Base-by-base conservation (phyloP, 257 asterid genomes). In the Solanum chiquidenum region DNA sequence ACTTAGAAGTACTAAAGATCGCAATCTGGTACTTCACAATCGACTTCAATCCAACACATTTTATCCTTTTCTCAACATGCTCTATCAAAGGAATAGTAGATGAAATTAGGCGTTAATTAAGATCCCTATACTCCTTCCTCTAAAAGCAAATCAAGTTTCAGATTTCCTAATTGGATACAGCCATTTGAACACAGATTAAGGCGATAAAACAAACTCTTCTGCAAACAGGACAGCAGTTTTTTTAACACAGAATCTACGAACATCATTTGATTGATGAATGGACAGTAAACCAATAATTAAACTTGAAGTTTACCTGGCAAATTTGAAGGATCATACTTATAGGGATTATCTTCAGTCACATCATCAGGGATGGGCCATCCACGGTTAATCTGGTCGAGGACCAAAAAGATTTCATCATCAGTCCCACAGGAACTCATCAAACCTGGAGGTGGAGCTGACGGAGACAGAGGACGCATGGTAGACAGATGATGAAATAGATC, bases 311-410 rank as follows among this genome's bases (percentile, higher is more conserved):
- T 80, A 95, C 98, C 94, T 27, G 94, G 98, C 86, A 94, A 93
- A 88, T 90, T 66, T 21, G 91, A 87, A 38, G 98, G 98, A 72
- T 79, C 87, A 60, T 13, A 83, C 73, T 90, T 91, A 87, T 85
- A 94, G 69, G 97, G 99, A 89, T 90, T 93, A 76, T 90, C 92
- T 1, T 42, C 91, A 69, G 87, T 60, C 92, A 96, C 94, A 21
- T 93, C 90, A 13, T 27, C 44, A 9, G 98, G 97, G 88, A 93
- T 94, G 83, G 34, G 79, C 44, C 90, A 90, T 77, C 95, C 96
- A 7, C 85, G 86, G 46, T 66, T 64, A 87, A 88, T 77, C 66
- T 60, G 84, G 21, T 88, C 88, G 35, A 96, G 90, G 14, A 34
- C 84, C 73, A 83, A 85, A 76, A 92, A 55, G 37, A 93, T 89